These are phyloP conservation scores for Cercospora sp. DNA, from an alignment of 2,329 filamentous ascomycete species.

Conservation along the genomic window DNA sequence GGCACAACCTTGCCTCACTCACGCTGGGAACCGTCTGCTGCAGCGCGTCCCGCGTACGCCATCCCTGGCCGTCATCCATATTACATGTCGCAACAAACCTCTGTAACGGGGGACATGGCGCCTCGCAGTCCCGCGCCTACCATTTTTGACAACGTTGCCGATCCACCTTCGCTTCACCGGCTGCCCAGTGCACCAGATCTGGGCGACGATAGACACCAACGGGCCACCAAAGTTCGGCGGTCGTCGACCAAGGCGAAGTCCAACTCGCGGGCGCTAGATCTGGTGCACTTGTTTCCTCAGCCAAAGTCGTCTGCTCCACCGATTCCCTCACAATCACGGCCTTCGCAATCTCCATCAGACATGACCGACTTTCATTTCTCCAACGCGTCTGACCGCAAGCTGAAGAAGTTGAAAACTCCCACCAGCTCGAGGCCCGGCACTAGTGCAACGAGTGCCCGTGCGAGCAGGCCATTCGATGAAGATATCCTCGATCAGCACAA, in stretches of 20 bases:
- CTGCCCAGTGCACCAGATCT: conserved; percentile 12
- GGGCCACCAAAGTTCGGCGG: conserved; percentile 22
- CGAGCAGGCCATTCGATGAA: conserved; percentile 34
- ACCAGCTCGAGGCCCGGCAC: conserved; percentile 14
- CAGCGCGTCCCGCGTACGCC: conserved; percentile 47
- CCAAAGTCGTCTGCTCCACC: conserved; percentile 27
- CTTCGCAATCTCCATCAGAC: conserved; percentile 44
- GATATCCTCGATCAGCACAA: conserved; percentile 51
- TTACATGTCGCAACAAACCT: conserved; percentile 48
- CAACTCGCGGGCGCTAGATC: conserved; percentile 38
- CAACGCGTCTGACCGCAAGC: conserved; percentile 9
- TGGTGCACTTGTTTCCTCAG: conserved; percentile 46
- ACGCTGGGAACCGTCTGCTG: conserved; percentile 40
- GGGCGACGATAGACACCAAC: conserved; percentile 4
- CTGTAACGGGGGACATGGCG: conserved; percentile 47
- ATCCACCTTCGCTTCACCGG: conserved; percentile 22
- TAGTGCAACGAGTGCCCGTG: conserved; percentile 13
- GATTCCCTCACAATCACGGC: conserved; percentile 43
- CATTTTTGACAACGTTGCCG: conserved; percentile 27
- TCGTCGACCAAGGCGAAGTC: conserved; percentile 12
- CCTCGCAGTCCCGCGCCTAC: conserved; percentile 42
- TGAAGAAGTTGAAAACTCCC: conserved; percentile 9
- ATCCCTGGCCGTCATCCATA: conserved; percentile 45
- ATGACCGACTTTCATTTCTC: conserved; percentile 37
- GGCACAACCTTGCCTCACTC: conserved; percentile 19